phyloP scores from a whole-genome alignment of 2,329 filamentous ascomycete species.

The Lojkania enalia region DNA sequence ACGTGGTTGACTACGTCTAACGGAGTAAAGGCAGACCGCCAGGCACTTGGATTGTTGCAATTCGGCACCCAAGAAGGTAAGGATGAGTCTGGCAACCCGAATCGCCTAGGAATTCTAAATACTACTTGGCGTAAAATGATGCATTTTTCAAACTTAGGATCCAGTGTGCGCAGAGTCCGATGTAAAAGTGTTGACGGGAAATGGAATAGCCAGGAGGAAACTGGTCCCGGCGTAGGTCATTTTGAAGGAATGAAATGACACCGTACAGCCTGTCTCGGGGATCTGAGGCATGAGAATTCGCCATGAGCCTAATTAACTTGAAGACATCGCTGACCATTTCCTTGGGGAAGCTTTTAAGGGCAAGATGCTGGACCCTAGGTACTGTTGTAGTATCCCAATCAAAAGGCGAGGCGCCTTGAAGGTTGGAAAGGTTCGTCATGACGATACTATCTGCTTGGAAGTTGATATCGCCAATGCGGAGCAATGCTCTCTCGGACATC shows the following conservation, averaged over 20 bases:
- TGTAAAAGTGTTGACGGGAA: conserved; percentile 15
- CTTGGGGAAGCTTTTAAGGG: conserved; percentile 3
- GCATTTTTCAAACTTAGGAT: conserved; percentile 1
- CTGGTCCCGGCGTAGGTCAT: background rate
- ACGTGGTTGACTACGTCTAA: background rate
- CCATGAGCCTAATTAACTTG: conserved; percentile 9
- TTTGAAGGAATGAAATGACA: conserved; percentile 7
- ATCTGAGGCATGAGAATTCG: conserved; percentile 10
- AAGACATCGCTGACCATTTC: conserved; percentile 1
- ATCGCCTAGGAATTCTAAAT: background rate
- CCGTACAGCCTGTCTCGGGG: conserved; percentile 16
- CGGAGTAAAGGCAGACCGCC: background rate
- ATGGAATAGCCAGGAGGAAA: conserved; percentile 13
- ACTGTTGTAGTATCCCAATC: conserved; percentile 7
- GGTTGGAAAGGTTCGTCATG: background rate
- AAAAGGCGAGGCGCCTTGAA: background rate
- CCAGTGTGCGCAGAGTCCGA: conserved; percentile 16
- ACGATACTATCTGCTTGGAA: background rate
- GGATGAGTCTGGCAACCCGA: background rate
- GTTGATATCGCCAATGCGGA: conserved; percentile 11
- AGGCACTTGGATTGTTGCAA: background rate
- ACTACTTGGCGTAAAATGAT: background rate
- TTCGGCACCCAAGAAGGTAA: background rate
- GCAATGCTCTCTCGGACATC: conserved; percentile 6
- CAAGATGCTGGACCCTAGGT: conserved; percentile 14